Conservation (phyloP, 75 land plant genomes). For the Picea glauca region DNA sequence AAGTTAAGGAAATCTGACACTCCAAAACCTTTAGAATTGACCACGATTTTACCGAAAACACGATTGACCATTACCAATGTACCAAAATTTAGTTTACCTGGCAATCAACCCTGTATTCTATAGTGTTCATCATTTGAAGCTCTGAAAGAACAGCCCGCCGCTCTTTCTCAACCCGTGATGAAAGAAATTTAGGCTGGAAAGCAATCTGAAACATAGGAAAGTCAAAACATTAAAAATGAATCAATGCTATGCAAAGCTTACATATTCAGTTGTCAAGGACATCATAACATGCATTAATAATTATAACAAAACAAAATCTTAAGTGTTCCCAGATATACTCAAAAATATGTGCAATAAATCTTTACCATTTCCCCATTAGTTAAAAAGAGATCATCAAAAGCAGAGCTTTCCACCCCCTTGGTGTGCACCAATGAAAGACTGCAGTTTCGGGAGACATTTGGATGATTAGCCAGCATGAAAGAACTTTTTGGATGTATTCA, state of each 20-base stretch:
- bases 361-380: background rate
- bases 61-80: too few species aligned
- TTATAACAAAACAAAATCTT: background rate
- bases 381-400: too few species aligned
- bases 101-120: conserved; percentile 98
- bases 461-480: too few species aligned
- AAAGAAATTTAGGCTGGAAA: conserved; percentile 91
- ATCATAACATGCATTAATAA: background rate
- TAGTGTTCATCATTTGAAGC: conserved; percentile 99
- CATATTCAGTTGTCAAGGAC: background rate
- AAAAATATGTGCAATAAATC: background rate
- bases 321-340: background rate
- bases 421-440: too few species aligned
- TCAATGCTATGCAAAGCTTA: background rate
- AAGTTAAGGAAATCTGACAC: background rate
- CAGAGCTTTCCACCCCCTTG: too few species aligned
- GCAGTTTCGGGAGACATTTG: too few species aligned
- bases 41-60: too few species aligned
- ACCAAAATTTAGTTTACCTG: conserved; percentile 45
- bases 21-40: too few species aligned
- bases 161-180: conserved; percentile 97
- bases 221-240: background rate
- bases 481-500: too few species aligned
- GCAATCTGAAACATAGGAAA: conserved; percentile 64
- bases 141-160: conserved; percentile 93